Evolutionary conservation across 164 flowering plant genomes (phyloP).

Genomic region (Umbellularia californica): DNA sequence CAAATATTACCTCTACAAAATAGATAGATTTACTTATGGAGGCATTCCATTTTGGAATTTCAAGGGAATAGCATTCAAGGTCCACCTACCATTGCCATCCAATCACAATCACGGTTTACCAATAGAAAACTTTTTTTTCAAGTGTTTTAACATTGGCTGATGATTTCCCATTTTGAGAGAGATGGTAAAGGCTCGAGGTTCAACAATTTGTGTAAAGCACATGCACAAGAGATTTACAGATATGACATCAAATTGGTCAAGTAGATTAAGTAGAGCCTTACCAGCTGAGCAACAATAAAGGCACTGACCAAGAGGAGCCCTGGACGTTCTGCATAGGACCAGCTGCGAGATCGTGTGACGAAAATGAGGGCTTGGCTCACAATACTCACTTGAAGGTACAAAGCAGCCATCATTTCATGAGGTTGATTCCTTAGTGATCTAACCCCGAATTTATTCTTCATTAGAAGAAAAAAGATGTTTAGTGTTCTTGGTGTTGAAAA

Average conservation of each 20-base stretch:
- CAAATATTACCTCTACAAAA: no score
- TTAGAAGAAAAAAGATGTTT: not conserved
- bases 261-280: conserved; percentile 23
- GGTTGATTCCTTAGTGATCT: conserved; percentile 31
- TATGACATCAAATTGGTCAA: not conserved
- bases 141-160: not conserved
- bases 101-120: not conserved
- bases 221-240: not conserved
- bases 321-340: conserved; percentile 91
- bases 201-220: not conserved
- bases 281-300: conserved; percentile 78
- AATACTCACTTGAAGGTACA: conserved; percentile 96
- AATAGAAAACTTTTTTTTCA: not conserved
- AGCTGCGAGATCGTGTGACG: conserved; percentile 94
- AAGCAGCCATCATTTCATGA: conserved; percentile 75
- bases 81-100: not conserved
- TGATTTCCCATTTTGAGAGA: not conserved
- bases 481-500: no score
- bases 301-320: conserved; percentile 65
- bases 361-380: conserved; percentile 95
- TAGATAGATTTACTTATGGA: no score
- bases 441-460: conserved; percentile 73
- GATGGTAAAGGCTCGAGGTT: not conserved
- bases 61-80: not conserved
- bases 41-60: no score